These are phyloP conservation scores for Monilinia vaccinii-corymbosi DNA, from an alignment of 2,329 filamentous ascomycete genomes.

Conservation along the genomic window DNA sequence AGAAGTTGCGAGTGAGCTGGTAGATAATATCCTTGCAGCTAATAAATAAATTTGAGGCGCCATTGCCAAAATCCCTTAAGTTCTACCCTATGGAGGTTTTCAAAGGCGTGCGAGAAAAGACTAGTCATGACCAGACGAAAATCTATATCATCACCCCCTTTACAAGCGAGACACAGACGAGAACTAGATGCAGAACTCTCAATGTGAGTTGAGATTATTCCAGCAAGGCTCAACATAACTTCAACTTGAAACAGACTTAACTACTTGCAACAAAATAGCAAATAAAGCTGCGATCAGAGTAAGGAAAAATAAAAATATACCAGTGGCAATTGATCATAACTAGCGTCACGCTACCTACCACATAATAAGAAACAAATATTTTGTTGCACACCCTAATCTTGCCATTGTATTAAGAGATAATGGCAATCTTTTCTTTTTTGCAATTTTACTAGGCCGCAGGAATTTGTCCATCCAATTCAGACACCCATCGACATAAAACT, in stretches of 20 bases:
- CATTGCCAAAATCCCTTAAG: neutral
- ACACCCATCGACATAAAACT: too few relatives aligned
- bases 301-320: neutral
- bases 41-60: neutral
- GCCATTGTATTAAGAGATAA: too few relatives aligned
- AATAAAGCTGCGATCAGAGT: neutral
- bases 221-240: neutral
- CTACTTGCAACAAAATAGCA: too few relatives aligned
- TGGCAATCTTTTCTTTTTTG: too few relatives aligned
- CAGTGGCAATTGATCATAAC: too few relatives aligned
- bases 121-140: neutral
- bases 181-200: too few relatives aligned
- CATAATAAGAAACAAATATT: too few relatives aligned
- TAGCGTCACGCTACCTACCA: too few relatives aligned
- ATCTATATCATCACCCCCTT: neutral
- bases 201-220: too few relatives aligned
- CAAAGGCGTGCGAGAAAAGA: neutral
- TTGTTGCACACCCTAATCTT: too few relatives aligned
- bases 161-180: neutral
- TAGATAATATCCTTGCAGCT: neutral
- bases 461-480: too few relatives aligned
- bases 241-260: neutral
- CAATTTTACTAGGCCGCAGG: too few relatives aligned
- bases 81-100: neutral
- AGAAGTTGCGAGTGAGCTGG: neutral